Base-by-base conservation (phyloP, 805 yeast genomes). In the Ogataea pilisensis region DNA sequence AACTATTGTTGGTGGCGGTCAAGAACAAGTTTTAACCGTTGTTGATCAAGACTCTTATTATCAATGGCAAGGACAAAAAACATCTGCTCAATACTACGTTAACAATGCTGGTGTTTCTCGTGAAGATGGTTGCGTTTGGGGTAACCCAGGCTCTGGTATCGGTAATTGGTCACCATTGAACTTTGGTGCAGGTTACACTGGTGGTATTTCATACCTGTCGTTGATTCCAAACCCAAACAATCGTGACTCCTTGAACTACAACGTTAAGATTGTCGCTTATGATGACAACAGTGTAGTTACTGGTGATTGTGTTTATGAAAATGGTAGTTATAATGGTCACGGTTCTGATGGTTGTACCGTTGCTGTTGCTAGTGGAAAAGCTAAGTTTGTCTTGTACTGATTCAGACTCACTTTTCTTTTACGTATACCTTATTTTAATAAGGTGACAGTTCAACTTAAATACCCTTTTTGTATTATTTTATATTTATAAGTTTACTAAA, bases 101-200 rank as follows among this genome's bases (percentile, higher is more conserved):
- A 91, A 91, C 80, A 79, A 91, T 60, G 96, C 96, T 40, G 98
- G 98, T 75, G 88, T 89, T 53, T 75, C 87, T 39, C 73, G 72
- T 60, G 84, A 82, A 64, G 93, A 90, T 48, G 98, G 97, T 57
- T 91, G 99, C 74, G 66, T 85, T 54, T 91, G 99, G 99, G 95
- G 97, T 64, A 63, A 78, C 39, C 55, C 73, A 6, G 87, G 87
- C 50, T 74, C 90, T 29, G 84, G 82, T 57, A 67, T 85, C 51
- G 99, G 99, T 71, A 91, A 91, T 85, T 91, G 96, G 97, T 95
- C 98, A 51, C 98, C 98, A 55, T 73, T 91, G 53, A 86, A 83
- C 69, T 73, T 93, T 57, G 99, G 99, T 65, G 88, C 97, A 38
- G 97, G 98, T 61, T 73, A 75, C 68, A 71, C 85, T 46, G 65